A percentile compares a stretch with the other conserved stretches of the same genome.
phyloP scores from a whole-genome alignment of 1,284 basidiomycete species.

The Inonotus obliquus region DNA sequence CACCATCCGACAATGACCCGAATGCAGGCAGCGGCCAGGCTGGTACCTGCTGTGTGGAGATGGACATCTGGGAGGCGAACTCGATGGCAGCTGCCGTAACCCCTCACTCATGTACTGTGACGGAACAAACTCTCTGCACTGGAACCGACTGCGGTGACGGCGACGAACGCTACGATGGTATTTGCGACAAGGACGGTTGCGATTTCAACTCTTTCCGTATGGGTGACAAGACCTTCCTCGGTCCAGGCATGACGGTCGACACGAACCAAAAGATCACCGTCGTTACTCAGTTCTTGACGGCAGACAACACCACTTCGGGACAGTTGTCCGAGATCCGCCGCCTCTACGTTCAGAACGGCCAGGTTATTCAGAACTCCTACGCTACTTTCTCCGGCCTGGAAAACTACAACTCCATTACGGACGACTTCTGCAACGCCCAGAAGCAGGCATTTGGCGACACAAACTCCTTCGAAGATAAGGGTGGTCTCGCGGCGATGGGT shows the following conservation, averaged over 20 bases:
- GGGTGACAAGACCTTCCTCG: slow-evolving; percentile 45
- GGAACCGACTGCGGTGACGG: slow-evolving; percentile 36
- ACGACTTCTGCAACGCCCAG: slow-evolving; percentile 35
- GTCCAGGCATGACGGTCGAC: slow-evolving; percentile 41
- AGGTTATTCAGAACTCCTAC: slow-evolving; percentile 46
- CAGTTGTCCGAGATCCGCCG: slow-evolving; percentile 47
- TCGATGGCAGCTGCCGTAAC: slow-evolving; percentile 42
- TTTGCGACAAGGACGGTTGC: slow-evolving; percentile 50
- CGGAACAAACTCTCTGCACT: slow-evolving; percentile 37
- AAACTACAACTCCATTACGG: slow-evolving; percentile 34
- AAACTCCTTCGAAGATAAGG: slow-evolving; percentile 31
- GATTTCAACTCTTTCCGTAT: slow-evolving; percentile 55
- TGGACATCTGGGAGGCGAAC: slow-evolving; percentile 58
- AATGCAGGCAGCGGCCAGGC: slow-evolving; percentile 43
- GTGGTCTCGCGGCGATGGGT: slow-evolving; percentile 28
- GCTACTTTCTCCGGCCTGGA: slow-evolving; percentile 38
- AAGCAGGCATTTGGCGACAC: slow-evolving; percentile 36
- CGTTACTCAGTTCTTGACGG: slow-evolving; percentile 47
- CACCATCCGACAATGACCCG: slow-evolving; percentile 32
- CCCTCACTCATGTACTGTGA: slow-evolving; percentile 41
- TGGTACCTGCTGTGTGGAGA: slow-evolving; percentile 50
- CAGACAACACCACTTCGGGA: slow-evolving; percentile 40
- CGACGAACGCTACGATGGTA: slow-evolving; percentile 36
- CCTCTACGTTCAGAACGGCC: slow-evolving; percentile 48
- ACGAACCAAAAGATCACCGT: slow-evolving; percentile 42